Evolutionary conservation across 768 basidiomycete genomes (phyloP), one percentile per base, ranked within the genome.

Genomic region (Psilocybe cubensis): DNA sequence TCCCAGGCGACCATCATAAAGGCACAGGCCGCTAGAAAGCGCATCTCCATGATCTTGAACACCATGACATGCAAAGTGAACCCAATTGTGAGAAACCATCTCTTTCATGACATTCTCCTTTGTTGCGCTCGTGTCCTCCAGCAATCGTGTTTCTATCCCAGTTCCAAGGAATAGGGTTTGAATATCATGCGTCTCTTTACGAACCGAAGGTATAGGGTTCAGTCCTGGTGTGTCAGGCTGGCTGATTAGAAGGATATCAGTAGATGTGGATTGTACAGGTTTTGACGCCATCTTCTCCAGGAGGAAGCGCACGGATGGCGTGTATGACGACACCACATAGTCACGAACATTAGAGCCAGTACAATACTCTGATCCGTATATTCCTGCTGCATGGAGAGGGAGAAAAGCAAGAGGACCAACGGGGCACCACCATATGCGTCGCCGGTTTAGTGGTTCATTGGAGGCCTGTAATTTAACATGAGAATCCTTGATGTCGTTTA

Each of bases 31-130:
- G 46, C 66, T 70, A 27, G 2, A 71, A 58, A 27, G 51, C 41
- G 12, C 70, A 62, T 2, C 63, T 70, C 47, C 66, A 70, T 28
- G 70, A 46, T 77, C 64, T 35, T 79, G 70, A n/a, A 63, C 54
- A 5, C 66, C 74, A 8, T 75, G 73, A 53, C 76, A 77, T 2
- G 78, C 72, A n/a, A 80, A 58, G 54, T 81, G 79, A 42, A 70
- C 64, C 42, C 57, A 65, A 43, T 27, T 46, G 40, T 29, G 25
- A 12, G 54, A 18, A 9, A 25, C 27, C 47, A 65, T 57, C 1
- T 43, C 24, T 8, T 24, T 38, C 20, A 52, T 52, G 4, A 60
- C 64, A 23, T 41, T 31, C 5, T 56, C 53, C 17, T 23, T 27
- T 7, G 58, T 60, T 2, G 63, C 63, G 17, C 46, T 23, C n/a